phyloP scores from a whole-genome alignment of 2,329 filamentous ascomycete species.

The Orbilia brochopaga region DNA sequence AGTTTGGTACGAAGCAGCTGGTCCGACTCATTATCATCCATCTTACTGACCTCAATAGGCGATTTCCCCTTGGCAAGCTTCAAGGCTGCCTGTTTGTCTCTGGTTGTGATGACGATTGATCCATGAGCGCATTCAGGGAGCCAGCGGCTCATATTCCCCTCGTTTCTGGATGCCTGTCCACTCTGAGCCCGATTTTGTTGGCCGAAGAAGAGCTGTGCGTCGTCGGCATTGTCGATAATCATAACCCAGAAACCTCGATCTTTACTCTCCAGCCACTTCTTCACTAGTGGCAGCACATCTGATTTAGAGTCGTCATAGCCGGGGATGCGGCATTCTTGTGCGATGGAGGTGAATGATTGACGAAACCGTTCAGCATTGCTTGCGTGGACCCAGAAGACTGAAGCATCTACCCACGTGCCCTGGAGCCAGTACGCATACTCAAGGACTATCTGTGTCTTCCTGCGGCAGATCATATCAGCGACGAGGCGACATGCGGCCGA shows the following conservation, averaged over 20 bases:
- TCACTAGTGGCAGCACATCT: slow-evolving; percentile 12
- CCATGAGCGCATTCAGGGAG: slow-evolving; percentile 6
- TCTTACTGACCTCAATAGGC: slow-evolving; percentile 4
- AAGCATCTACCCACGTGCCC: background rate
- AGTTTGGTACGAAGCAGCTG: slow-evolving; percentile 54
- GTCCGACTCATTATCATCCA: slow-evolving; percentile 14
- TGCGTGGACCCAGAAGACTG: slow-evolving; percentile 21
- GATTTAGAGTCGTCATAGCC: slow-evolving; percentile 15
- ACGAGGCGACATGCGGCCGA: background rate
- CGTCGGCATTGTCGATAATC: slow-evolving; percentile 24
- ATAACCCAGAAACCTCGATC: slow-evolving; percentile 10
- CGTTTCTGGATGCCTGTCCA: background rate
- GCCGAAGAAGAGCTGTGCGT: background rate
- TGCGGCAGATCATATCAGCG: background rate
- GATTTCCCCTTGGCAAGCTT: background rate
- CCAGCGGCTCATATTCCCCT: no score
- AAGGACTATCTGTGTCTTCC: slow-evolving; percentile 7
- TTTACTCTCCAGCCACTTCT: slow-evolving; percentile 10
- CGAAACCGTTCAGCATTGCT: slow-evolving; percentile 6
- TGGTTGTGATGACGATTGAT: slow-evolving; percentile 1
- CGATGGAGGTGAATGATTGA: slow-evolving; percentile 17
- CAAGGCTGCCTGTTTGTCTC: background rate
- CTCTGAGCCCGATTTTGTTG: background rate
- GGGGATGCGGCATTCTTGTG: slow-evolving; percentile 14
- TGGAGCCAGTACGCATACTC: slow-evolving; percentile 5